Percentiles rank a stretch among this genome's conserved stretches.
Conservation (phyloP, 495 filamentous ascomycete genomes). For the Annulohypoxylon moriforme region DNA sequence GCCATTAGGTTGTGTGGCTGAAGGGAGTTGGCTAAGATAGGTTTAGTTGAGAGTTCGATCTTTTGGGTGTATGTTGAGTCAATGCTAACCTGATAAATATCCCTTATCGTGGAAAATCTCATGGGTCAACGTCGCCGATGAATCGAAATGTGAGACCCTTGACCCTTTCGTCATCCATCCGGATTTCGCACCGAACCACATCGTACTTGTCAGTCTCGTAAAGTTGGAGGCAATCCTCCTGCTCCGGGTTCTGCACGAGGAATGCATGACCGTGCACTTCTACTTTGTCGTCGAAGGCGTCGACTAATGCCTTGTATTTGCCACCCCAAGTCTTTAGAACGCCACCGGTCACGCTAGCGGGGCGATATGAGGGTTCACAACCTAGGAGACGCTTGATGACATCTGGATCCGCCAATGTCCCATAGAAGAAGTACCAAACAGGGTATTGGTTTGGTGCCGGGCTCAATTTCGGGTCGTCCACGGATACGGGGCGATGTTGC, state of each 20-base stretch:
- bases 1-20: too few species aligned
- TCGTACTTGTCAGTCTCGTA: conserved; percentile 9
- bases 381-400: conserved; percentile 43
- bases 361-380: background rate
- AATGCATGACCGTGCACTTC: background rate
- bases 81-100: background rate
- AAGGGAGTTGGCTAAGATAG: background rate
- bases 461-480: background rate
- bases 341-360: conserved; percentile 2
- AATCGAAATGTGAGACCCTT: background rate
- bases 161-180: background rate
- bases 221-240: background rate
- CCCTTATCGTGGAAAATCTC: background rate
- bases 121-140: background rate
- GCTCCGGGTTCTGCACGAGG: background rate
- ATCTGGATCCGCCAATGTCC: conserved; percentile 45
- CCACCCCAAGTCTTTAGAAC: background rate
- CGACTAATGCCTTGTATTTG: background rate
- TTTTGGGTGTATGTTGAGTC: background rate
- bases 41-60: background rate
- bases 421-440: conserved; percentile 60
- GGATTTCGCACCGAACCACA: conserved; percentile 7
- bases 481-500: background rate
- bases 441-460: conserved; percentile 54
- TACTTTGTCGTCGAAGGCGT: background rate